Percentiles rank a stretch among this genome's conserved stretches.
phyloP scores from a whole-genome alignment of 805 yeast genomes.

The Saccharomycopsis schoenii region DNA sequence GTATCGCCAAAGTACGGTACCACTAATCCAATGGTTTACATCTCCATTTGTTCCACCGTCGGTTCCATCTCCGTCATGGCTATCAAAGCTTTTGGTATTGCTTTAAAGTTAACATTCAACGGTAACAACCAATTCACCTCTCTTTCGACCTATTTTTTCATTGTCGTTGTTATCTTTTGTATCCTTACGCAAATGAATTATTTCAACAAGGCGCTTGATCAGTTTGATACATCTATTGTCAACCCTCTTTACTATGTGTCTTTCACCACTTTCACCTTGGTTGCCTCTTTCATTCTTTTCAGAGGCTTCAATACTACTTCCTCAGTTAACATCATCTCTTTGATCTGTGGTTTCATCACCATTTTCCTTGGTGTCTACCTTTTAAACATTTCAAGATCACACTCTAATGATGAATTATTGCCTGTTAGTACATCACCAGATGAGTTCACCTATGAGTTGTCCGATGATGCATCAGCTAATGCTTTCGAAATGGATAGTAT shows the following conservation, averaged over 20 bases:
- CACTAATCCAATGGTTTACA: conserved; percentile 78
- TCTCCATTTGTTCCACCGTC: conserved; percentile 81
- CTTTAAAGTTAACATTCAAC: conserved; percentile 69
- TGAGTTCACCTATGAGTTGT: neutral
- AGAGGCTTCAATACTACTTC: conserved; percentile 80
- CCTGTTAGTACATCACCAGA: conserved; percentile 12
- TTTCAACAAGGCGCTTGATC: conserved; percentile 87
- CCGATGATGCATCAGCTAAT: neutral
- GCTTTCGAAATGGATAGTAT: conserved; percentile 1
- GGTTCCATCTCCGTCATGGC: conserved; percentile 89
- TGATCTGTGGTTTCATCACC: conserved; percentile 75
- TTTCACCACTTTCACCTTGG: conserved; percentile 78
- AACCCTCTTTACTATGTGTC: conserved; percentile 87
- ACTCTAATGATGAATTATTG: conserved; percentile 35
- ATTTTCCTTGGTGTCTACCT: conserved; percentile 83
- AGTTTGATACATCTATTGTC: conserved; percentile 85
- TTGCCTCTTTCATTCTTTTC: conserved; percentile 79
- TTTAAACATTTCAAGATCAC: conserved; percentile 66
- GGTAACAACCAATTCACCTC: conserved; percentile 88
- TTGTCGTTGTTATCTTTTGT: conserved; percentile 67
- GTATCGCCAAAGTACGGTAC: conserved; percentile 76
- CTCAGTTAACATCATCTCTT: conserved; percentile 68
- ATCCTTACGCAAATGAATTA: conserved; percentile 88
- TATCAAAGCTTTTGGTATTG: conserved; percentile 89
- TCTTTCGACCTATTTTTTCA: conserved; percentile 72